Evolutionary conservation across 495 filamentous ascomycete genomes (phyloP).

Genomic region (Penicillium desertorum): DNA sequence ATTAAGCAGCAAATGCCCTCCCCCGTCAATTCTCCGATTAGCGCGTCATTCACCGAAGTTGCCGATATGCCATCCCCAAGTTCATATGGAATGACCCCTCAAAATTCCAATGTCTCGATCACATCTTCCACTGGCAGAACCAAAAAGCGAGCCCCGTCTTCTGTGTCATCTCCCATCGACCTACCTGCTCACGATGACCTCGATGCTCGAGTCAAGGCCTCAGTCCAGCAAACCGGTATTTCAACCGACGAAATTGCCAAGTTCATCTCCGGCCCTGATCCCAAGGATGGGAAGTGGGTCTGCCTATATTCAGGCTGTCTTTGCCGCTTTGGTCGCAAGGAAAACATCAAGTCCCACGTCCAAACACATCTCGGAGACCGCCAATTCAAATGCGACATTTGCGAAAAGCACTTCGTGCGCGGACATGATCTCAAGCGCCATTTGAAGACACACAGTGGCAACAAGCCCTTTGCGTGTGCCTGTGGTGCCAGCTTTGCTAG

Average conservation of each 20-base stretch:
- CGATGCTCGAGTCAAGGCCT: constrained; percentile 49
- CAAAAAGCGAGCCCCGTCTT: constrained; percentile 10
- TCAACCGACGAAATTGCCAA: constrained; percentile 81
- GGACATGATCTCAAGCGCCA: constrained; percentile 97
- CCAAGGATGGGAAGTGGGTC: constrained; percentile 72
- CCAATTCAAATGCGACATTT: constrained; percentile 85
- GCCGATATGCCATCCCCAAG: constrained; percentile 45
- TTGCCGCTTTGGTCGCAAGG: constrained; percentile 85
- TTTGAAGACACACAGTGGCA: constrained; percentile 90
- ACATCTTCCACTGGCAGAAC: constrained; percentile 27
- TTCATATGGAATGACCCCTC: constrained; percentile 25
- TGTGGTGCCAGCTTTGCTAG: constrained; percentile 90
- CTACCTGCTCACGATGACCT: constrained; percentile 47
- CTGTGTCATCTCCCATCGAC: constrained; percentile 33
- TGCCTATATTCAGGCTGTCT: constrained; percentile 79
- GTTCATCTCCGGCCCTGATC: constrained; percentile 79
- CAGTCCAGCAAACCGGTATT: constrained; percentile 71
- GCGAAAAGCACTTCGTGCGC: constrained; percentile 90
- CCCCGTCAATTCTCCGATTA: constrained; percentile 48
- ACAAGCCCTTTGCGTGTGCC: constrained; percentile 87
- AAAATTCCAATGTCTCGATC: constrained; percentile 32
- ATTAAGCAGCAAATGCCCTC: constrained; percentile 48
- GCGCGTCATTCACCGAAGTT: constrained; percentile 49
- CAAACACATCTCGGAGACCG: constrained; percentile 96
- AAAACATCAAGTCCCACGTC: constrained; percentile 97